These are phyloP conservation scores for Cercophora scortea DNA, from an alignment of 495 filamentous ascomycete species.

Conservation along the genomic window DNA sequence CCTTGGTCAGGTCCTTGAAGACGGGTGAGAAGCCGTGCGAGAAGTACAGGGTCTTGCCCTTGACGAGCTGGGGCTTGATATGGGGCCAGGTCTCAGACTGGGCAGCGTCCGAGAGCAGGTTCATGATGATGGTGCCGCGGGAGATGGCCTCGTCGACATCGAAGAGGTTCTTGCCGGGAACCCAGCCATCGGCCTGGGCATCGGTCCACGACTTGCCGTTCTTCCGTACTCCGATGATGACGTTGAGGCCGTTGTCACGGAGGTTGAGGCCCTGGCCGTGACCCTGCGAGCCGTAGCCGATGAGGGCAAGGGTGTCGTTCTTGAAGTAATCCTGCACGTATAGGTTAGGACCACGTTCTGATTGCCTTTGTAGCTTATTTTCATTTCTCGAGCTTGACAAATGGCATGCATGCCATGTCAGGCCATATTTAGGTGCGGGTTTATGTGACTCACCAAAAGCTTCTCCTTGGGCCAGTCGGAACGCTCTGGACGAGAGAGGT, in stretches of 20 bases:
- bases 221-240: slow-evolving; percentile 97
- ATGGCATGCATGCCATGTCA: too few relatives aligned
- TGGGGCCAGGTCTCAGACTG: slow-evolving; percentile 97
- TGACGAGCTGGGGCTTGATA: slow-evolving; percentile 95
- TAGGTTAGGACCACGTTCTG: not conserved
- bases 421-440: too few relatives aligned
- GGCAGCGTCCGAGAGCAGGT: slow-evolving; percentile 93
- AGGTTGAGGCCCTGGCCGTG: slow-evolving; percentile 99
- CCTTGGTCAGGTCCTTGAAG: slow-evolving; percentile 99
- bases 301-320: slow-evolving; percentile 97
- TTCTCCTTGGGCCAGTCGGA: slow-evolving; percentile 97
- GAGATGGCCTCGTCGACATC: slow-evolving; percentile 92
- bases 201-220: slow-evolving; percentile 97
- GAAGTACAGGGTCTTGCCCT: slow-evolving; percentile 99
- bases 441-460: slow-evolving; percentile 62
- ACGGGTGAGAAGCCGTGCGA: slow-evolving; percentile 99
- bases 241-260: slow-evolving; percentile 97
- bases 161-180: slow-evolving; percentile 96
- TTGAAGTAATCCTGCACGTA: slow-evolving; percentile 91
- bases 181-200: slow-evolving; percentile 93
- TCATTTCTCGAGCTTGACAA: too few relatives aligned
- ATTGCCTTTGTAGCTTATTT: too few relatives aligned
- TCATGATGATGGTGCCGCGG: slow-evolving; percentile 95
- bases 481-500: slow-evolving; percentile 56
- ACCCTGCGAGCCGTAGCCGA: slow-evolving; percentile 96